Evolutionary conservation across 495 filamentous ascomycete species (phyloP).

Genomic region (Penicillium pulvis): DNA sequence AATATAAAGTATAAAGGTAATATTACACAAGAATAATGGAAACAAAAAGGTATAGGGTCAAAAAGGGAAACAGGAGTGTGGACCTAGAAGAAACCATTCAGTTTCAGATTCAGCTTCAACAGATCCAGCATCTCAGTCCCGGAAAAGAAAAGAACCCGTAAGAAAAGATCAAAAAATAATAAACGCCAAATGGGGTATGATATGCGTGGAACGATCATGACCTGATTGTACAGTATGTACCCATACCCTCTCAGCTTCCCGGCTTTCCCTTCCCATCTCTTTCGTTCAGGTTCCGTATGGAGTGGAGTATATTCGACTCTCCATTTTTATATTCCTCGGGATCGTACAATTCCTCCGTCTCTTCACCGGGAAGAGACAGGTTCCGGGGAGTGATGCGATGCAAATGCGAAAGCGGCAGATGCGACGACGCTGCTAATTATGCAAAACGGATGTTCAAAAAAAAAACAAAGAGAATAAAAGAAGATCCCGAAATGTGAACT

Average conservation of each 20-base stretch:
- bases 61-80: background rate
- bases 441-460: constrained; percentile 9
- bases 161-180: background rate
- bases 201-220: constrained; percentile 31
- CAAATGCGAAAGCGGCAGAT: constrained; percentile 16
- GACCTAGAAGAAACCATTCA: background rate
- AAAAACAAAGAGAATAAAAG: constrained; percentile 1
- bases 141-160: background rate
- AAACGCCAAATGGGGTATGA: constrained; percentile 33
- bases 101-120: background rate
- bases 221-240: constrained; percentile 20
- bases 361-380: constrained; percentile 20
- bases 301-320: background rate
- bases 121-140: background rate
- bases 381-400: constrained; percentile 3
- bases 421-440: constrained; percentile 22
- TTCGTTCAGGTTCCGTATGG: constrained; percentile 16
- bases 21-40: background rate
- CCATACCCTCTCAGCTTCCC: constrained; percentile 16
- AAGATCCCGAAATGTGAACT: background rate
- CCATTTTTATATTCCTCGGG: background rate
- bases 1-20: background rate
- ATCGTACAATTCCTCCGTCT: background rate
- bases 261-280: constrained; percentile 3
- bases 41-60: background rate